Conservation (phyloP, 2,329 filamentous ascomycete genomes). For the Fusarium poae region DNA sequence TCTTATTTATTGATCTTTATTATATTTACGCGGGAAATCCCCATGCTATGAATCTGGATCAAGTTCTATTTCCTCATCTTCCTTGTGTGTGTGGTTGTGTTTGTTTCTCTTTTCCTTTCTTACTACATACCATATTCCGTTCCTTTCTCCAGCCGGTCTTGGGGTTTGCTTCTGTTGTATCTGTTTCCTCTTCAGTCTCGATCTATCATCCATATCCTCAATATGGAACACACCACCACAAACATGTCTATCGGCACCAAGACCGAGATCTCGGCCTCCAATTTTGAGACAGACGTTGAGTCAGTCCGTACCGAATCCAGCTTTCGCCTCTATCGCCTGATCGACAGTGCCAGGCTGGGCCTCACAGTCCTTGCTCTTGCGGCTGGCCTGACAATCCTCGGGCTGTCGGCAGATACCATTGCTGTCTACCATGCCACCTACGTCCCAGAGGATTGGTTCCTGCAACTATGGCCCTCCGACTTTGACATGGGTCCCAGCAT, state of each 20-base stretch:
- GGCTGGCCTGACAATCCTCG: slow-evolving; percentile 65
- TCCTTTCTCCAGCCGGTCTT: slow-evolving; percentile 30
- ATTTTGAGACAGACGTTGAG: slow-evolving; percentile 63
- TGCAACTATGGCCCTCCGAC: slow-evolving; percentile 69
- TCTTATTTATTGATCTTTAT: slow-evolving; percentile 22
- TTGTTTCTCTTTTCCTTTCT: slow-evolving; percentile 17
- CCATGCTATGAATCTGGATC: neutral
- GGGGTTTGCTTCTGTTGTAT: slow-evolving; percentile 20
- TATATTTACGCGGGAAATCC: slow-evolving; percentile 43
- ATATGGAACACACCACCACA: slow-evolving; percentile 30
- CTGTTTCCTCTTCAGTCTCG: slow-evolving; percentile 3
- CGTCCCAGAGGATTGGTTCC: slow-evolving; percentile 60
- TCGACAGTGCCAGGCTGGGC: slow-evolving; percentile 61
- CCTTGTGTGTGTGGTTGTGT: neutral
- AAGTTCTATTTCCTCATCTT: slow-evolving; percentile 9
- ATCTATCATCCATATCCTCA: slow-evolving; percentile 3
- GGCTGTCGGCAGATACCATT: slow-evolving; percentile 66
- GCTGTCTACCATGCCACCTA: slow-evolving; percentile 68
- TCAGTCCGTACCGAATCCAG: slow-evolving; percentile 54
- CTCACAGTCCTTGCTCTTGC: slow-evolving; percentile 65
- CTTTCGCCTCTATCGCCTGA: slow-evolving; percentile 54
- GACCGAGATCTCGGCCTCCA: slow-evolving; percentile 58
- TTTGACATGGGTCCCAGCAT: slow-evolving; percentile 70
- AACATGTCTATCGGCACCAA: slow-evolving; percentile 54
- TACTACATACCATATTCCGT: slow-evolving; percentile 12